Base-by-base conservation (phyloP, 2,329 filamentous ascomycete genomes). In the Claviceps purpurea region DNA sequence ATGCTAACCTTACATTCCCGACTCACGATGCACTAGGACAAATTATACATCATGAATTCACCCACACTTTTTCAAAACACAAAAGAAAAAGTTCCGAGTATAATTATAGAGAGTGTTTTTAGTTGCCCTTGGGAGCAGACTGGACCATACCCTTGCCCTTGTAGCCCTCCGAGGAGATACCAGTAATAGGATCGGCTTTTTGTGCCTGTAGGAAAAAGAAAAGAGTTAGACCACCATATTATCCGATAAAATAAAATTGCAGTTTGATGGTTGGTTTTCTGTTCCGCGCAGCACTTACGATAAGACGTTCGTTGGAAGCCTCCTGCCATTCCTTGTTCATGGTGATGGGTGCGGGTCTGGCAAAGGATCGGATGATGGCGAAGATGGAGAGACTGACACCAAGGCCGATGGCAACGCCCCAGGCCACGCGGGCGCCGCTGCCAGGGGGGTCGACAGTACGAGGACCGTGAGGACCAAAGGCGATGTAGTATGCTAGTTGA, bases 321-420 rank as follows among this genome's bases (percentile, higher is more conserved):
- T 97, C 89, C 76, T 98, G 89, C 82, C 87, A 97, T 74, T 98
- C 93, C 78, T 88, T 87, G 74, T 77, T 91, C 90, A 98, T 95
- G 64, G 91, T 95, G 70, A 77, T 75, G 60, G 93, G 93, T 57
- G 79, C 65, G 55, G 81, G 79, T 67, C 80, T 78, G 64, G 86
- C 89, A 68, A 87, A 84, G 60, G 78, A 60, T 64, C 90, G 86
- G 68, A 87, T 79, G 62, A 70, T 57, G 63, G 74, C 75, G 75
- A 97, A 97, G 70, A 96, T 56, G 58, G 71, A 78, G 61, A 85
- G 71, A 59, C 84, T 84, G 62, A 75, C 78, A 57, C 71, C 74
- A 59, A 94, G 64, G 64, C 87, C 85, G 62, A 84, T 69, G 56
- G 75, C 66, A 54, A 87, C 84, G 71, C 89, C 87, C 67, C 82